Percentiles rank a stretch among this genome's conserved stretches.
These are phyloP conservation scores for Lotmaria passim DNA, from an alignment of 208 protist genomes.

Conservation along the genomic window DNA sequence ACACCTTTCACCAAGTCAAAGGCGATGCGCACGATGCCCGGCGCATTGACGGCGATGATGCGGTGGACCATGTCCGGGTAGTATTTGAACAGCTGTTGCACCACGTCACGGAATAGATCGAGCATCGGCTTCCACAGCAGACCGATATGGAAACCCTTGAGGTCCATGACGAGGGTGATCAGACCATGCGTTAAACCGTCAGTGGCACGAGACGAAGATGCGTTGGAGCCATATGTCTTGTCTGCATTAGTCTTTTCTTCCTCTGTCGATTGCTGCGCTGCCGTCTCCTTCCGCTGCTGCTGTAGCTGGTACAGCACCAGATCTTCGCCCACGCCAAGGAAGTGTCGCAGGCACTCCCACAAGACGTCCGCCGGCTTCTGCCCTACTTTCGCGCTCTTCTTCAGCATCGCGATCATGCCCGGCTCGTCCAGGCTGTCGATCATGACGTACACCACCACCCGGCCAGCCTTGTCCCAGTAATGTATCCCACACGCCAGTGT, in stretches of 20 bases:
- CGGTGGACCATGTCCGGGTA: conserved; percentile 65
- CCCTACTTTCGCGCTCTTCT: conserved; percentile 37
- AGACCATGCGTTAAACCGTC: conserved; percentile 24
- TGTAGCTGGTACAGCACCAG: conserved; percentile 46
- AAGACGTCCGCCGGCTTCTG: conserved; percentile 41
- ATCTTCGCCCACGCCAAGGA: conserved; percentile 42
- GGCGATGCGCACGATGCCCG: conserved; percentile 28
- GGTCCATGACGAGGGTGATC: conserved; percentile 35
- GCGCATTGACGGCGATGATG: conserved; percentile 60
- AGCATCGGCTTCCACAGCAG: conserved; percentile 44
- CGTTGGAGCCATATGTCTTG: background rate
- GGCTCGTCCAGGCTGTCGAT: conserved; percentile 34
- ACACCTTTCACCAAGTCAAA: conserved; percentile 32
- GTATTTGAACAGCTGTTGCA: conserved; percentile 41
- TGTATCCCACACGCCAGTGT: conserved; percentile 48
- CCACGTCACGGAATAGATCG: conserved; percentile 31
- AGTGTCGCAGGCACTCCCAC: conserved; percentile 46
- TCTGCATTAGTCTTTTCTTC: background rate
- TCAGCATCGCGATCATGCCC: conserved; percentile 37
- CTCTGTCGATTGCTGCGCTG: background rate
- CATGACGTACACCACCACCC: conserved; percentile 57
- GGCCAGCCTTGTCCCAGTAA: conserved; percentile 71
- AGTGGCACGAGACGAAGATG: background rate
- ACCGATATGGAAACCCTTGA: conserved; percentile 42
- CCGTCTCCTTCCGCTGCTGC: conserved; percentile 23